phyloP scores from a whole-genome alignment of 2,329 filamentous ascomycete genomes.

The Aspergillus ruber region DNA sequence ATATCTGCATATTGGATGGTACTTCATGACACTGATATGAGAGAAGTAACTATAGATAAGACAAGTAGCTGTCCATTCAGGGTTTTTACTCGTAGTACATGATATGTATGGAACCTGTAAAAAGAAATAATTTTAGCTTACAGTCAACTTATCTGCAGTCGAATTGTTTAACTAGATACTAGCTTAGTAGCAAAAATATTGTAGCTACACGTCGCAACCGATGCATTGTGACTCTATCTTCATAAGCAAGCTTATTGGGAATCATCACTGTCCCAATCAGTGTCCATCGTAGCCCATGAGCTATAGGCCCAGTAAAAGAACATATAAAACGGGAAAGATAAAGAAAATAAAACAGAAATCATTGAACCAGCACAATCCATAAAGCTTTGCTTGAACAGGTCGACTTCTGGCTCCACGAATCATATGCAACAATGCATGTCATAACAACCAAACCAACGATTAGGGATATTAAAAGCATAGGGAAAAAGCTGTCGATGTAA shows the following conservation, averaged over 20 bases:
- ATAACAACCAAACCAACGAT: slow-evolving; percentile 14
- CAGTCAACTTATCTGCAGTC: no score
- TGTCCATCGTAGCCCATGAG: not conserved
- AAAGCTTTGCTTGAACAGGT: not conserved
- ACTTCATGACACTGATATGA: no score
- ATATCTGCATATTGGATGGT: no score
- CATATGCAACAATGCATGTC: not conserved
- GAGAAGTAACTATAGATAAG: no score
- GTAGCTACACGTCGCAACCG: not conserved
- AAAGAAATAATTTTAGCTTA: no score
- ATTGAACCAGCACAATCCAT: not conserved
- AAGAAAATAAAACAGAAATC: not conserved
- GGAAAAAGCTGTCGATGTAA: slow-evolving; percentile 28
- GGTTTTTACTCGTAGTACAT: no score
- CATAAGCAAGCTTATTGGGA: not conserved
- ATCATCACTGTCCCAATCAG: not conserved
- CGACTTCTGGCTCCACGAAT: not conserved
- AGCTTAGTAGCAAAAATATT: not conserved
- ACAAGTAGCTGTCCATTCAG: no score
- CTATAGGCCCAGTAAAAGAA: not conserved
- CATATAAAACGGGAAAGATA: not conserved
- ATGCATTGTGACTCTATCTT: not conserved
- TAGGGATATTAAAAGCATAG: slow-evolving; percentile 24
- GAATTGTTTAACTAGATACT: no score
- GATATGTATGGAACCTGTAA: no score